Evolutionary conservation across 371 early-diverging fungal species (phyloP).

Genomic region (Dichotomocladium elegans): DNA sequence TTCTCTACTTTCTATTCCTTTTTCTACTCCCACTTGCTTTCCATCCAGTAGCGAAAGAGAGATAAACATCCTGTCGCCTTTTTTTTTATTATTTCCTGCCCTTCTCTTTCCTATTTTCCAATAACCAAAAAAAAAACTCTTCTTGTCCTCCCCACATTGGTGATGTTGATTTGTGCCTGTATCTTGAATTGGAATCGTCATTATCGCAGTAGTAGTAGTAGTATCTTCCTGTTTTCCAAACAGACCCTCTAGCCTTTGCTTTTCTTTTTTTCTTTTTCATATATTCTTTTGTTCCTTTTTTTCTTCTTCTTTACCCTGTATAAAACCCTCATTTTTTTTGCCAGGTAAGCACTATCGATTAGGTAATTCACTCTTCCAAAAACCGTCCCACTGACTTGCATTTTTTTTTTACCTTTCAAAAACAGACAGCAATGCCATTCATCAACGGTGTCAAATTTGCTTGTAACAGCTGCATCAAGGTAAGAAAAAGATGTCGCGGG

Average conservation of each 20-base stretch:
- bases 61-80: not conserved
- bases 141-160: not conserved
- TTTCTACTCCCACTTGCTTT: too few species aligned
- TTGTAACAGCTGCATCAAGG: slow-evolving; percentile 32
- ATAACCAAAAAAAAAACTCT: too few species aligned
- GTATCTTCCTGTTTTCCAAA: not conserved
- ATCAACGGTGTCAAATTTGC: slow-evolving; percentile 32
- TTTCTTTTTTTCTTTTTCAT: not conserved
- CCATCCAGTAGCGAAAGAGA: not conserved
- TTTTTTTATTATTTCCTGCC: slow-evolving; percentile 1
- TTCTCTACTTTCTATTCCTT: not conserved
- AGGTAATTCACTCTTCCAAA: not conserved
- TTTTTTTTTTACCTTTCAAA: not conserved
- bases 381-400: not conserved
- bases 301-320: not conserved
- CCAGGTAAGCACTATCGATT: too few species aligned
- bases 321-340: too few species aligned
- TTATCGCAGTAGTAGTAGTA: slow-evolving; percentile 1
- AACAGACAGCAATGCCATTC: not conserved
- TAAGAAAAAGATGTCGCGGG: not conserved
- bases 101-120: not conserved
- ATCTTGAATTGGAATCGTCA: not conserved
- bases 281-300: not conserved
- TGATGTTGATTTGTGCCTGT: slow-evolving; percentile 3
- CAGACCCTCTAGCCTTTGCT: not conserved